Conservation (phyloP, 768 basidiomycete genomes). For the Hygrophoropsis aurantiaca region DNA sequence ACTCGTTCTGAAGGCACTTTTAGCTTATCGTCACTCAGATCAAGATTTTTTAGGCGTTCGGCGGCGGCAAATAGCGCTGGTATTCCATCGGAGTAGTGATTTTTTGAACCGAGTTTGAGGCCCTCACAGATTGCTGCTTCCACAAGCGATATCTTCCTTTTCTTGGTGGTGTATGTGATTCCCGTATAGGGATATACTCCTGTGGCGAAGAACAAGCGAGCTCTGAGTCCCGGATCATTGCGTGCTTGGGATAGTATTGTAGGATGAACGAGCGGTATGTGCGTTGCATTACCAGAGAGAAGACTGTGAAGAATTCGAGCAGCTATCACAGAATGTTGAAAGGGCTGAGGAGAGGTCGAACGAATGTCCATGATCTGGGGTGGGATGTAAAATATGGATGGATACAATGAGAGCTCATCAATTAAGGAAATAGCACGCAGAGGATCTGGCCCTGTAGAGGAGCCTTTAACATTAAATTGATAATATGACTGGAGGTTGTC, state of each 20-base stretch:
- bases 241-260: constrained; percentile 34
- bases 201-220: constrained; percentile 78
- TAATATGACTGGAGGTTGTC: too few relatives aligned
- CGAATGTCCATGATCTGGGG: constrained; percentile 40
- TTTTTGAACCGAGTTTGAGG: constrained; percentile 77
- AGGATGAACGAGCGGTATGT: constrained; percentile 47
- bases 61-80: constrained; percentile 63
- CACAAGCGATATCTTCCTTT: constrained; percentile 55
- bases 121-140: constrained; percentile 80
- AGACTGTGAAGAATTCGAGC: constrained; percentile 59
- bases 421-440: constrained; percentile 75
- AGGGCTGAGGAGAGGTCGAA: constrained; percentile 41
- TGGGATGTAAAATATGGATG: constrained; percentile 63
- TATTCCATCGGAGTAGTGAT: constrained; percentile 76
- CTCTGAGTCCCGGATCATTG: constrained; percentile 32
- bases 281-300: constrained; percentile 29
- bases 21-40: constrained; percentile 34
- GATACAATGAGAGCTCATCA: constrained; percentile 66
- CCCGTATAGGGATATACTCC: constrained; percentile 70
- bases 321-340: constrained; percentile 50
- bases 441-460: constrained; percentile 69
- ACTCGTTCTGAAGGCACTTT: constrained; percentile 48
- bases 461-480: too few relatives aligned
- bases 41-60: constrained; percentile 36
- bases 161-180: constrained; percentile 60